Conservation (phyloP, 2,329 filamentous ascomycete species). For the Epichloe hybrida region DNA sequence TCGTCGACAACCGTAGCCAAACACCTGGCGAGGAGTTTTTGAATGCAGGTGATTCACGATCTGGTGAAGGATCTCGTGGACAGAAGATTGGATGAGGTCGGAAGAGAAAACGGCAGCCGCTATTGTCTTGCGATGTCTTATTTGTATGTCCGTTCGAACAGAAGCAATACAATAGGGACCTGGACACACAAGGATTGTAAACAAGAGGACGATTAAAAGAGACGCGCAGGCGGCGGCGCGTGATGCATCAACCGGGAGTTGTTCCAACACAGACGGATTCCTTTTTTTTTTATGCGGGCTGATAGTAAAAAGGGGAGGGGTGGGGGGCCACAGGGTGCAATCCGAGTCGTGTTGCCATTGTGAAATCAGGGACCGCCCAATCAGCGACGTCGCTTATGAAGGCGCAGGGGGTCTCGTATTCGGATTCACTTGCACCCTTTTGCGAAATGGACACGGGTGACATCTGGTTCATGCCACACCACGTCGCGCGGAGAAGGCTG, state of each 20-base stretch:
- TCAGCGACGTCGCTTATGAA: not conserved
- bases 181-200: not conserved
- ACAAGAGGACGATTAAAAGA: not conserved
- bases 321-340: not conserved
- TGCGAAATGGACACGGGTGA: too few relatives aligned
- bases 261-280: not conserved
- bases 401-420: constrained; percentile 3
- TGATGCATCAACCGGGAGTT: not conserved
- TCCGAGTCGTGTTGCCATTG: not conserved
- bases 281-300: not conserved
- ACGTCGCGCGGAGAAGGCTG: too few relatives aligned
- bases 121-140: not conserved
- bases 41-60: not conserved
- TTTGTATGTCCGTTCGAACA: not conserved
- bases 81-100: not conserved
- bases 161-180: not conserved
- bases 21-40: not conserved
- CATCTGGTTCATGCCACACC: too few relatives aligned
- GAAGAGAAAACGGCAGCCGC: not conserved
- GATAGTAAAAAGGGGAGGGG: not conserved
- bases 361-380: constrained; percentile 3
- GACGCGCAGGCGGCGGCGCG: not conserved
- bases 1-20: constrained; percentile 16
- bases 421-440: not conserved
- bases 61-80: not conserved